Conservation (phyloP, 2,329 filamentous ascomycete species). For the Davidsoniella eucalypti region DNA sequence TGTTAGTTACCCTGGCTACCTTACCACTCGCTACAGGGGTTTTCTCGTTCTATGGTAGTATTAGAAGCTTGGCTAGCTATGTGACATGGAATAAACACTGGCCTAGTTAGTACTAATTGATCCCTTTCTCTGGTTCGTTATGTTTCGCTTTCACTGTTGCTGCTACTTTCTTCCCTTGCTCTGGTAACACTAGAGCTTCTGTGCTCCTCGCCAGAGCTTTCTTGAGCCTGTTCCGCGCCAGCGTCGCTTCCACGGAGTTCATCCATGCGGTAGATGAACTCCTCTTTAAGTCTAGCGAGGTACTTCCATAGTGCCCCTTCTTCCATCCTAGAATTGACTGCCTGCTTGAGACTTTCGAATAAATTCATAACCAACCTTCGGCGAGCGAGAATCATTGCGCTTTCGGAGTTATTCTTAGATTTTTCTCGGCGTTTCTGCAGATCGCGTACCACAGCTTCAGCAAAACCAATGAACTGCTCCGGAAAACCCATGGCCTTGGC, state of each 20-base stretch:
- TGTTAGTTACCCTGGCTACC: no score
- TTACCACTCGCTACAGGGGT: no score
- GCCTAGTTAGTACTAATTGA: no score
- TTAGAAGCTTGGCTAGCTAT: no score
- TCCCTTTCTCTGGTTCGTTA: no score
- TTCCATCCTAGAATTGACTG: slow-evolving; percentile 46
- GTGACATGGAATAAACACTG: no score
- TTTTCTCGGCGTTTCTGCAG: slow-evolving; percentile 41
- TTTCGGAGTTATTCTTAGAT: slow-evolving; percentile 41
- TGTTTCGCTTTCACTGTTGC: neutral
- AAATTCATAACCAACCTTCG: slow-evolving; percentile 59
- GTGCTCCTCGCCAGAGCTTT: no score
- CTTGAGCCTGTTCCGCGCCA: no score
- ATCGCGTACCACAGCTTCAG: slow-evolving; percentile 46
- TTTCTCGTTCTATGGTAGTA: no score
- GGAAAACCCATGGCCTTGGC: slow-evolving; percentile 64
- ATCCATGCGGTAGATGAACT: slow-evolving; percentile 39
- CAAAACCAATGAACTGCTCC: slow-evolving; percentile 45
- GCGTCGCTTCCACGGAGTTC: neutral
- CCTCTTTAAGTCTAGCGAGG: slow-evolving; percentile 50
- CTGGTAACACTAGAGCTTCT: slow-evolving; percentile 21
- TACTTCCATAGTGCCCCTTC: slow-evolving; percentile 46
- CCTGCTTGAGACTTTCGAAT: slow-evolving; percentile 55
- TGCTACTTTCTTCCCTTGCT: slow-evolving; percentile 41
- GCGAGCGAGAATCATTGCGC: slow-evolving; percentile 41